These are phyloP conservation scores for Arachnopeziza araneosa DNA, from an alignment of 2,329 filamentous ascomycete species.

Conservation along the genomic window DNA sequence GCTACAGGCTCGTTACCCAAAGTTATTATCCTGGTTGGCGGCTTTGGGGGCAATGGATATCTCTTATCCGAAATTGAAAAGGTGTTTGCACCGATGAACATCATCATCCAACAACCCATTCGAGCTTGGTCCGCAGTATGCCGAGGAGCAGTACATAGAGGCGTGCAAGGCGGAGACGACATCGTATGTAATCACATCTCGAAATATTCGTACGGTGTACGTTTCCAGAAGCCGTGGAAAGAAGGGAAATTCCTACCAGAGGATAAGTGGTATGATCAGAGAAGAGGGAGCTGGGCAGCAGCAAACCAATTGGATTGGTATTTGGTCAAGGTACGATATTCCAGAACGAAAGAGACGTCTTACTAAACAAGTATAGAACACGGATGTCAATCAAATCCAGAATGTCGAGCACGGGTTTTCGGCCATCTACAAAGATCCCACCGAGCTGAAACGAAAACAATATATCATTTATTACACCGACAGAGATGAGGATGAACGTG, in stretches of 20 bases:
- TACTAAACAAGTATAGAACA: background rate
- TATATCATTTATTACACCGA: background rate
- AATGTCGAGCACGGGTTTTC: background rate
- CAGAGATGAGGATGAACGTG: background rate
- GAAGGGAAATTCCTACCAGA: background rate
- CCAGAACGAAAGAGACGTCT: background rate
- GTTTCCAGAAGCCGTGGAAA: background rate
- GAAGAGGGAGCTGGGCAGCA: background rate
- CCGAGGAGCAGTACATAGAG: conserved; percentile 38
- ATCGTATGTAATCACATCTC: background rate
- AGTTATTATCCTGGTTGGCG: conserved; percentile 13
- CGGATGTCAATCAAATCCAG: background rate
- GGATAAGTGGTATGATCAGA: background rate
- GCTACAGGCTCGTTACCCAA: conserved; percentile 24
- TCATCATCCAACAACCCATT: conserved; percentile 42
- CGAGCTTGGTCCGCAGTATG: conserved; percentile 46
- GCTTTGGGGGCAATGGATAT: conserved; percentile 13
- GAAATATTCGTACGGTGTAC: background rate
- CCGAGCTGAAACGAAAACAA: background rate
- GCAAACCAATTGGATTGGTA: background rate
- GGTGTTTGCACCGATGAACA: conserved; percentile 30
- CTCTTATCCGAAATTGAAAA: conserved; percentile 35
- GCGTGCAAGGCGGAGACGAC: background rate
- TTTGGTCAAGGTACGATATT: background rate
- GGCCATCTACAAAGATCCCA: background rate